phyloP scores from a whole-genome alignment of 2,329 filamentous ascomycete genomes.

The Diaporthe citriasiana region DNA sequence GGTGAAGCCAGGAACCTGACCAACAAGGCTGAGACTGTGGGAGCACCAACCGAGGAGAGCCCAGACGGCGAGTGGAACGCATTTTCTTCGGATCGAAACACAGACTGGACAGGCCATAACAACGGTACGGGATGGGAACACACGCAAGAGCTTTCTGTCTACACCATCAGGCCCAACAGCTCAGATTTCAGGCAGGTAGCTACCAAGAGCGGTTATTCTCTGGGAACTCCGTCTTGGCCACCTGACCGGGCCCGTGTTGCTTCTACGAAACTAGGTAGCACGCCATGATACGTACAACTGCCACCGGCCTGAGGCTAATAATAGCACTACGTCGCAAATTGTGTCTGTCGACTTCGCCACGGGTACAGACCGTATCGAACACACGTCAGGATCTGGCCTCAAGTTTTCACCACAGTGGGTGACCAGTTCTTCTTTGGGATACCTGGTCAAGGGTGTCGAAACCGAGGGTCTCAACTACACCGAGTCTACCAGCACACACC shows the following conservation, averaged over 20 bases:
- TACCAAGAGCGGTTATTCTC: constrained; percentile 51
- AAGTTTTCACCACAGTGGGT: constrained; percentile 50
- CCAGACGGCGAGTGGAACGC: constrained; percentile 56
- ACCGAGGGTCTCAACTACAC: constrained; percentile 51
- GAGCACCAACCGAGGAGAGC: constrained; percentile 34
- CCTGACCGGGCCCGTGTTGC: constrained; percentile 53
- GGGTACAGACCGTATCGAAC: constrained; percentile 50
- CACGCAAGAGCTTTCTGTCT: constrained; percentile 57
- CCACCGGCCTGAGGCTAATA: constrained; percentile 48
- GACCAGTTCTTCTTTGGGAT: constrained; percentile 45
- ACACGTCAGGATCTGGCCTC: constrained; percentile 48
- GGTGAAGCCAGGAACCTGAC: constrained; percentile 53
- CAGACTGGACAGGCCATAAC: constrained; percentile 57
- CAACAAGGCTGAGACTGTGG: constrained; percentile 47
- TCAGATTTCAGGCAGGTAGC: constrained; percentile 53
- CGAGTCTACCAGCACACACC: constrained; percentile 39
- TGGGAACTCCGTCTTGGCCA: constrained; percentile 57
- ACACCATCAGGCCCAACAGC: constrained; percentile 55
- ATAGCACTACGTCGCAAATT: constrained; percentile 50
- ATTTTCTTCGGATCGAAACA: constrained; percentile 59
- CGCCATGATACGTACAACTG: constrained; percentile 55
- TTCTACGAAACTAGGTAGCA: constrained; percentile 57
- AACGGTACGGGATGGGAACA: constrained; percentile 58
- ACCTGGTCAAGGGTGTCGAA: constrained; percentile 48
- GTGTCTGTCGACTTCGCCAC: constrained; percentile 57